Evolutionary conservation across 176 grass and related monocot species (phyloP).

Genomic region (Phyllostachys edulis): DNA sequence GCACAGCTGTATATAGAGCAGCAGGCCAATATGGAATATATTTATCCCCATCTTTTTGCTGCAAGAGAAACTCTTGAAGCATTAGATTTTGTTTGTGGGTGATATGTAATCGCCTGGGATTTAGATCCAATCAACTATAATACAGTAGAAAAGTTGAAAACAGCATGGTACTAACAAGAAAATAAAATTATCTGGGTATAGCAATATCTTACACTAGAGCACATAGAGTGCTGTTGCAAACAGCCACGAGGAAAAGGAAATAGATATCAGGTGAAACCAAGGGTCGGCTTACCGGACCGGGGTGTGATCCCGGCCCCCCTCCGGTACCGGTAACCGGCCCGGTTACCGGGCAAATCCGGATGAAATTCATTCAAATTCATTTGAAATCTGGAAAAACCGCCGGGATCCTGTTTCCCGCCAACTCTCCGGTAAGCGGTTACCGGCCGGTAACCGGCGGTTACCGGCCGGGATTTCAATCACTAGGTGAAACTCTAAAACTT

Average conservation of each 20-base stretch:
- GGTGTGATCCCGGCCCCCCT: too few relatives aligned
- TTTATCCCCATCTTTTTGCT: conserved; percentile 92
- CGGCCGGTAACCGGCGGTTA: too few relatives aligned
- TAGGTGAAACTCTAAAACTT: conserved; percentile 55
- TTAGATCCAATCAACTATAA: not conserved
- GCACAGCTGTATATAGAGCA: conserved; percentile 91
- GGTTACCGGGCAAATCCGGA: too few relatives aligned
- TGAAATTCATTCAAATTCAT: too few relatives aligned
- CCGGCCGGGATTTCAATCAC: too few relatives aligned
- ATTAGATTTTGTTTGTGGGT: conserved; percentile 16
- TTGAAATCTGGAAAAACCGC: too few relatives aligned
- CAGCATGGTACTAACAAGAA: not conserved
- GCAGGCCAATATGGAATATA: conserved; percentile 90
- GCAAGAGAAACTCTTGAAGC: conserved; percentile 39
- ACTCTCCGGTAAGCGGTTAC: too few relatives aligned
- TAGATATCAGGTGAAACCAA: conserved; percentile 31
- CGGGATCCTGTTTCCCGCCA: too few relatives aligned
- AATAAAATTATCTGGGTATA: not conserved
- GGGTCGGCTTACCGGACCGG: too few relatives aligned
- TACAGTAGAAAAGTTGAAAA: not conserved
- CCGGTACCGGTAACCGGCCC: too few relatives aligned
- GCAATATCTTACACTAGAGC: conserved; percentile 9
- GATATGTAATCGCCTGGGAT: not conserved
- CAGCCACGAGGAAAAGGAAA: conserved; percentile 12
- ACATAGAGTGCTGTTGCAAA: conserved; percentile 4